A percentile compares a stretch with the other conserved stretches of the same genome.
Conservation (phyloP, 208 protist species). For the Balamuthia mandrillaris region DNA sequence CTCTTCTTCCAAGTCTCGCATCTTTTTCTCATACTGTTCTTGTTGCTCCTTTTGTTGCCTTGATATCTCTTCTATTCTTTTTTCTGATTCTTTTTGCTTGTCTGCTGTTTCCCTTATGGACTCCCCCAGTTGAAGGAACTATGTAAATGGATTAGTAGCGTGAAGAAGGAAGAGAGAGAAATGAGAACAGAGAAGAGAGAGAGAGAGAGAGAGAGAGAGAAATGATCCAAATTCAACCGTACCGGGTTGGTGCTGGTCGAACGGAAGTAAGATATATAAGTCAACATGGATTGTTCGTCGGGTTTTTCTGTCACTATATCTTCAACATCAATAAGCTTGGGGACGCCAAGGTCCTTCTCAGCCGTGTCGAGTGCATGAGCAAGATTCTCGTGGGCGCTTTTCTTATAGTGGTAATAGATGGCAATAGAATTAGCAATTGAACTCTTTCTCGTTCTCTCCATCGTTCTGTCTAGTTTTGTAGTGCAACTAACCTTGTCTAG, state of each 20-base stretch:
- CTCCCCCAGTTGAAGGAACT: no score
- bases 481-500: neutral
- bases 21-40: conserved; percentile 27
- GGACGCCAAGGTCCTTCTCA: conserved; percentile 17
- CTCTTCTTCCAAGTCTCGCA: conserved; percentile 29
- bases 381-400: neutral
- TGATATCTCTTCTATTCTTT: neutral
- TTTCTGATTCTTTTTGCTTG: neutral
- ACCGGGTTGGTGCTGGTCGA: neutral
- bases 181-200: neutral
- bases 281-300: neutral
- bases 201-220: neutral
- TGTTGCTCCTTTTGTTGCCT: neutral
- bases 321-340: neutral
- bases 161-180: neutral
- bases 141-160: no score
- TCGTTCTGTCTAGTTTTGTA: no score
- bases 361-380: neutral
- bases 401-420: no score
- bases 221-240: neutral
- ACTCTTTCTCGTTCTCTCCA: no score
- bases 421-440: no score
- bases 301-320: neutral
- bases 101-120: no score
- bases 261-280: conserved; percentile 40